Evolutionary conservation across 2,329 filamentous ascomycete genomes (phyloP).

Genomic region (Monosporascus sp.): DNA sequence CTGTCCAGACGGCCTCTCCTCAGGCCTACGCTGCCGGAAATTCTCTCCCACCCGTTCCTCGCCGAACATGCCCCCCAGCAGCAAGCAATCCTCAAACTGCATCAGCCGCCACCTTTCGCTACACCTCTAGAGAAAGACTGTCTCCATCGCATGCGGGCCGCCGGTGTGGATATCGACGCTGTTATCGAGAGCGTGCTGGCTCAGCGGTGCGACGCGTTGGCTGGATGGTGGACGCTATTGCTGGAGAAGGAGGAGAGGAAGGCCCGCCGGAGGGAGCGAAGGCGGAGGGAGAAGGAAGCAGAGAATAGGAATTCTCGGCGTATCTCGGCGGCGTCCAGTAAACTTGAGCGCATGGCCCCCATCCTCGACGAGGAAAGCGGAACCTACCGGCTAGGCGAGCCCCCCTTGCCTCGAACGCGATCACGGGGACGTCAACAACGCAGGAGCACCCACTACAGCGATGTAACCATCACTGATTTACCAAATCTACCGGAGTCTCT

Average conservation of each 20-base stretch:
- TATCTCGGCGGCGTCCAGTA: conserved; percentile 83
- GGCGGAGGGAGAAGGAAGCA: conserved; percentile 76
- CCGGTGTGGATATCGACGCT: conserved; percentile 88
- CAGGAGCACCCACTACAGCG: conserved; percentile 60
- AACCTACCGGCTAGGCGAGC: conserved; percentile 37
- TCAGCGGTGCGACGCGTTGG: conserved; percentile 82
- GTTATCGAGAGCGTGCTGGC: conserved; percentile 92
- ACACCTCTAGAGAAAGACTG: conserved; percentile 87
- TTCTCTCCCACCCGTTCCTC: conserved; percentile 82
- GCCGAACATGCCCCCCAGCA: conserved; percentile 82
- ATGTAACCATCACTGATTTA: conserved; percentile 66
- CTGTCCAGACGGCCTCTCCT: conserved; percentile 86
- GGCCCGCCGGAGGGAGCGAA: conserved; percentile 70
- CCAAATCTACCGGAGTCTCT: conserved; percentile 65
- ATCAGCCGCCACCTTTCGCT: conserved; percentile 75
- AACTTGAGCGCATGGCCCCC: conserved; percentile 74
- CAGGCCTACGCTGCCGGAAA: conserved; percentile 75
- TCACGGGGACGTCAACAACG: conserved; percentile 63
- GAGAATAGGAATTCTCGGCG: conserved; percentile 75
- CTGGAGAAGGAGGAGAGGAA: conserved; percentile 95
- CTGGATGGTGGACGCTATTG: conserved; percentile 93
- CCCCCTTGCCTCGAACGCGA: conserved; percentile 57
- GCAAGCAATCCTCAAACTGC: conserved; percentile 79
- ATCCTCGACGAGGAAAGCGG: conserved; percentile 68
- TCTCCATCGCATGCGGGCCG: conserved; percentile 84